Base-by-base conservation (phyloP, 331 rosid genomes). In the Ulmus americana region DNA sequence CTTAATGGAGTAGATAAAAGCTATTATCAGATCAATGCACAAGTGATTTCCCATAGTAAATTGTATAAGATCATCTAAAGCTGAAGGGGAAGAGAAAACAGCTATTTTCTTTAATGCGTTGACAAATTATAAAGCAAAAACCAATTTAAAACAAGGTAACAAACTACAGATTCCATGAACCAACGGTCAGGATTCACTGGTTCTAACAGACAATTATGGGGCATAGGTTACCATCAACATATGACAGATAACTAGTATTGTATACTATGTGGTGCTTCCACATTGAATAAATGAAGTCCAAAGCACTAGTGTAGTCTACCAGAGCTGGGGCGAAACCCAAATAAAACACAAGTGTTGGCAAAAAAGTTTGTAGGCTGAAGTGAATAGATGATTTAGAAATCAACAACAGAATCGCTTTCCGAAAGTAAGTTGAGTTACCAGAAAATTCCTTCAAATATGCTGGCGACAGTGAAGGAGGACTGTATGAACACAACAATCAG, bases 401-500 rank as follows among this genome's bases (percentile, higher is more conserved):
- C 45, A 11, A 1, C 46, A 11, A 0, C 22, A 52, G 9, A 59
- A 41, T 14, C 10, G 38, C 16, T 39, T 59, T 52, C 61, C 41
- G 13, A 28, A 1, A 66, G 55, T 43, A 68, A 65, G 77, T 63
- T 54, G 50, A 68, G 60, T 74, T 83, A 94, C 99, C 99, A 94
- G 87, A 94, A 79, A 81, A 94, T 94, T 77, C 97, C 99, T 83
- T 94, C 96, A 75, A 94, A 94, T 65, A 94, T 90, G 85, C 82
- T 94, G 65, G 99, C 97, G 61, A 94, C 99, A 0, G 97, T 87
- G 84, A 94, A 94, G 67, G 99, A 87, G 57, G 99, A 94, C 80
- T 94, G 99, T 3, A 88, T 82, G 83, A 94, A 94, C 75, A 94
- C 99, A 39, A 88, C 85, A 58, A 94, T 90, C 55, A 94, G 85